These are phyloP conservation scores for Spergularia azorica DNA, from an alignment of 179 eudicot species.

Conservation along the genomic window DNA sequence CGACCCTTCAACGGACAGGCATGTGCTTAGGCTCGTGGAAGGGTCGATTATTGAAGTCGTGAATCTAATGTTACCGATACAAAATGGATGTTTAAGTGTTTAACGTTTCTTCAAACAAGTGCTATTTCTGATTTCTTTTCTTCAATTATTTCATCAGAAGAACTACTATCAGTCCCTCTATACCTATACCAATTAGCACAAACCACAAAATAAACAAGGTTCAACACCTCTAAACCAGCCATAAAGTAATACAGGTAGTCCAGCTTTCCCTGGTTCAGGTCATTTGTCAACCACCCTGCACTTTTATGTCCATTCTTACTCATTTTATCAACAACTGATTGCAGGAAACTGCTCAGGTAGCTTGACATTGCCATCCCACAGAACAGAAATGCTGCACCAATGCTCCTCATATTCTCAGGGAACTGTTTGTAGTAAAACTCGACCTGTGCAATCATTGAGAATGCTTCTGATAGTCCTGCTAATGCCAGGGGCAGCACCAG, in stretches of 20 bases:
- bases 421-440: conserved; percentile 67
- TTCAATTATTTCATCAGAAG: conserved; percentile 6
- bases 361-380: conserved; percentile 48
- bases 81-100: not conserved
- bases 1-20: too few species aligned
- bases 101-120: conserved; percentile 24
- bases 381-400: conserved; percentile 49
- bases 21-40: too few species aligned
- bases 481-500: conserved; percentile 50
- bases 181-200: conserved; percentile 53
- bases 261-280: conserved; percentile 53
- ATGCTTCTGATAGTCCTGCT: conserved; percentile 67
- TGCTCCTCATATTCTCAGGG: conserved; percentile 68
- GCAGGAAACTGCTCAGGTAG: conserved; percentile 46
- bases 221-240: conserved; percentile 40
- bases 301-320: conserved; percentile 19
- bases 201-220: conserved; percentile 37
- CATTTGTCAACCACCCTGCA: conserved; percentile 48
- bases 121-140: conserved; percentile 33
- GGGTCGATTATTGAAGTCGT: too few species aligned
- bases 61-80: not conserved
- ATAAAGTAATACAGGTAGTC: conserved; percentile 50
- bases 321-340: conserved; percentile 32
- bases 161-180: conserved; percentile 22
- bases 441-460: conserved; percentile 42